Base-by-base conservation (phyloP, 129 eudicot genomes). In the Pseudognaphalium luteoalbum region DNA sequence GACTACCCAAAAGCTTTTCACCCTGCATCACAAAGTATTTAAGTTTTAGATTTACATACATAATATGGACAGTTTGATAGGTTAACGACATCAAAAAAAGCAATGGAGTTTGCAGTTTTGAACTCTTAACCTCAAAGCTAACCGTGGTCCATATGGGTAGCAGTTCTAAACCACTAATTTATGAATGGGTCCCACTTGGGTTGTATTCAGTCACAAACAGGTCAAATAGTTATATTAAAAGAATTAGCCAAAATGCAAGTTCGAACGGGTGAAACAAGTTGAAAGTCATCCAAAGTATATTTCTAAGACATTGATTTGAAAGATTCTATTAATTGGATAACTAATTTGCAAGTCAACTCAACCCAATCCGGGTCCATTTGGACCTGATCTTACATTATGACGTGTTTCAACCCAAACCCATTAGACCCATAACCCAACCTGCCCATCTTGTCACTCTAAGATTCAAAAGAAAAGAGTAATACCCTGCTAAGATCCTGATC, bases 401-500 rank as follows among this genome's bases (percentile, higher is more conserved):
- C 28, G 20, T 21, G 3, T 9, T 57, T 57, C 62, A 57, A 57
- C 10, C 29, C 29, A 4, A 57, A 2, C 44, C n/a, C 21, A n/a
- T 65, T 33, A 12, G 25, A 33, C 47, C 21, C 29, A 19, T 20
- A 2, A 4, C 25, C 22, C 25, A 32, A 14, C n/a, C 39, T 1
- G 6, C 39, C 39, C 70, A 65, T 65, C 41, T 25, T 33, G 41
- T 11, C 16, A 37, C 29, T 7, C 20, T 41, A 64, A 22, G 11
- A 2, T 15, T n/a, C 4, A 61, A 42, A 67, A 51, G 58, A 70
- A 80, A 81, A 73, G 41, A 76, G 10, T 8, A 68, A 82, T 91
- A 93, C 98, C 93, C 97, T 86, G 79, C 97, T 88, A 69, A 93
- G 92, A 77, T 93, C 98, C 65, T 90, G 89, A 25, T 93, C 98